Conservation (phyloP, 2,329 filamentous ascomycete genomes). For the Cercospora canescens region DNA sequence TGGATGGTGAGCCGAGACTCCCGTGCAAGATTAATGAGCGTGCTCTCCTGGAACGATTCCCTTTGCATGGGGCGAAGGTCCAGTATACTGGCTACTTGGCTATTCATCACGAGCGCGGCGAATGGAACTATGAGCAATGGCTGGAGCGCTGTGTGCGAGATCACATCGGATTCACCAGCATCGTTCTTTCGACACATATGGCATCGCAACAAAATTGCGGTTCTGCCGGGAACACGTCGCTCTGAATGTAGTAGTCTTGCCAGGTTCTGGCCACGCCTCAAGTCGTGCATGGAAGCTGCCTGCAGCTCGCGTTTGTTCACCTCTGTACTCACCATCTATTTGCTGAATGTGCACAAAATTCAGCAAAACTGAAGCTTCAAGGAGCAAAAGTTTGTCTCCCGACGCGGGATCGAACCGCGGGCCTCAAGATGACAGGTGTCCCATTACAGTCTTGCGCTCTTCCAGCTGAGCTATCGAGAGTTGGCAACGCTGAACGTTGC, state of each 20-base stretch:
- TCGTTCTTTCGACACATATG: not conserved
- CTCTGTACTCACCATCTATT: too few relatives aligned
- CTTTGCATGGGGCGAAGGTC: too few relatives aligned
- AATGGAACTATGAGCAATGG: not conserved
- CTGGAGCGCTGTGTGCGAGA: not conserved
- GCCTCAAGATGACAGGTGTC: conserved; percentile 18
- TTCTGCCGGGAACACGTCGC: not conserved
- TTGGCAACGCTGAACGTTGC: not conserved
- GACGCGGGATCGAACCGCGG: conserved; percentile 21
- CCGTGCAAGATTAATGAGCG: too few relatives aligned
- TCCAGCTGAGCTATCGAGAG: conserved; percentile 32
- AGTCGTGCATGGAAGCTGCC: too few relatives aligned
- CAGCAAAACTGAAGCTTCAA: too few relatives aligned
- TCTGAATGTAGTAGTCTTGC: too few relatives aligned
- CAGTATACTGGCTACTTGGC: too few relatives aligned
- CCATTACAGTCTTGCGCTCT: conserved; percentile 23
- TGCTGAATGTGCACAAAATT: too few relatives aligned
- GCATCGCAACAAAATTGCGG: too few relatives aligned
- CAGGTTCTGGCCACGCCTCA: too few relatives aligned
- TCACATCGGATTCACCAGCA: not conserved
- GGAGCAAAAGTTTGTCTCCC: conserved; percentile 2
- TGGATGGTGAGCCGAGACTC: not conserved
- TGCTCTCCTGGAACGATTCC: too few relatives aligned
- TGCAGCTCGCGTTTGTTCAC: too few relatives aligned
- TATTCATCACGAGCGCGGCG: not conserved